A percentile compares a stretch with the other conserved stretches of the same genome.
Conservation (phyloP, 2,329 filamentous ascomycete species). For the Ustulina deusta region DNA sequence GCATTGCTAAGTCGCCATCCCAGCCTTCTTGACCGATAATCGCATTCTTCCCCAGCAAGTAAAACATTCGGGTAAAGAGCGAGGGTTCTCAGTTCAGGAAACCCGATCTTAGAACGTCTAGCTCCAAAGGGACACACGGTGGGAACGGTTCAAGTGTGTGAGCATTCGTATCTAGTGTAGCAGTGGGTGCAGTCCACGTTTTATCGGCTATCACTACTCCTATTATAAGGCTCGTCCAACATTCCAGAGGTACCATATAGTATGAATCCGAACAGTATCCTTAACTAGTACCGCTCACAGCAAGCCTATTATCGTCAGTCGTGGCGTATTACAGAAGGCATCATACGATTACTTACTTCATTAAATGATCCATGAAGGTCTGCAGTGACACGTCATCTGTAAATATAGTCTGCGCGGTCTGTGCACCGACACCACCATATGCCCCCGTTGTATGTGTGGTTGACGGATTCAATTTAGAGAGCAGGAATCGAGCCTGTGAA, state of each 20-base stretch:
- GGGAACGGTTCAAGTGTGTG: conserved; percentile 11
- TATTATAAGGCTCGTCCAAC: conserved; percentile 5
- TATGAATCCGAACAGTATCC: conserved; percentile 7
- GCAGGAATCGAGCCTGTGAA: conserved; percentile 94
- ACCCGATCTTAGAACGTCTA: not conserved
- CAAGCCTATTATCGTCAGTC: conserved; percentile 57
- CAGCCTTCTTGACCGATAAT: not conserved
- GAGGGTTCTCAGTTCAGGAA: not conserved
- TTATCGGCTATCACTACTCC: conserved; percentile 19
- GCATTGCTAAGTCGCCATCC: not conserved
- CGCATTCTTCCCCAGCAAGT: not conserved
- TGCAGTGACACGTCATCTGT: conserved; percentile 98
- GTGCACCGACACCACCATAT: conserved; percentile 86
- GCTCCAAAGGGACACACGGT: conserved; percentile 1
- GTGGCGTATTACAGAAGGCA: not conserved
- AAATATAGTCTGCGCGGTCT: conserved; percentile 97
- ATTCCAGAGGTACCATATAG: not conserved
- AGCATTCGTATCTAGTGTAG: conserved; percentile 28
- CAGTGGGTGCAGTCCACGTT: conserved; percentile 17
- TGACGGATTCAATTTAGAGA: conserved; percentile 96
- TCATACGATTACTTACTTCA: conserved; percentile 79
- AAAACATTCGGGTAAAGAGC: not conserved
- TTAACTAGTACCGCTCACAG: conserved; percentile 73
- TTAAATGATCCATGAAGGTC: conserved; percentile 99
- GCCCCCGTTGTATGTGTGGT: conserved; percentile 95